Conservation (phyloP, 805 yeast genomes). For the Ogataea saltuana region DNA sequence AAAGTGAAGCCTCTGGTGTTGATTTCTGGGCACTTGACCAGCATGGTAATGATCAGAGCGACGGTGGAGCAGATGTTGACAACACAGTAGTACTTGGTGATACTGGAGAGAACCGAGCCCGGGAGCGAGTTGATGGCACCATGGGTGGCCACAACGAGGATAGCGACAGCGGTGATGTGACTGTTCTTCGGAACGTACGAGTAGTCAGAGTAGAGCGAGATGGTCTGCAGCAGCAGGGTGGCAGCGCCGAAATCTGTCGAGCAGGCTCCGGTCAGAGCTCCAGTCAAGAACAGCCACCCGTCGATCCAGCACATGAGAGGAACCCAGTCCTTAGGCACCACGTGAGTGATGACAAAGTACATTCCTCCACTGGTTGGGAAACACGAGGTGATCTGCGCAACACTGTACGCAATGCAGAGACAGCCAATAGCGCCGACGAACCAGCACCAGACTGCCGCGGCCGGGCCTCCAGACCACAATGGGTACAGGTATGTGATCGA, state of each 20-base stretch:
- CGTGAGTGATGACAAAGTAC: constrained; percentile 48
- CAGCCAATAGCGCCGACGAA: constrained; percentile 54
- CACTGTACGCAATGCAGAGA: constrained; percentile 52
- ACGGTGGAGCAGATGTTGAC: constrained; percentile 50
- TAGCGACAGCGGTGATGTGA: constrained; percentile 51
- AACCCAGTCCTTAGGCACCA: constrained; percentile 48
- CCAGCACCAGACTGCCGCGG: constrained; percentile 68
- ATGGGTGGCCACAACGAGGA: constrained; percentile 50
- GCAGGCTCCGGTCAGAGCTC: constrained; percentile 53
- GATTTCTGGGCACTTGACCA: constrained; percentile 52
- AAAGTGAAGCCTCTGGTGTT: constrained; percentile 49
- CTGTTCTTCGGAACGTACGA: constrained; percentile 43
- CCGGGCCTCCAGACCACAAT: constrained; percentile 56
- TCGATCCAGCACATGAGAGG: constrained; percentile 56
- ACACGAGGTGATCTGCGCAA: constrained; percentile 50
- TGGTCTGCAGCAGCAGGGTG: constrained; percentile 45
- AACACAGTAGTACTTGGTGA: constrained; percentile 53
- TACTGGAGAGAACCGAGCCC: constrained; percentile 49
- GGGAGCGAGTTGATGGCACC: constrained; percentile 53
- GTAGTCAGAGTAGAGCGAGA: constrained; percentile 40
- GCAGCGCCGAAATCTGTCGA: constrained; percentile 56
- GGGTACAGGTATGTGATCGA: constrained; percentile 54
- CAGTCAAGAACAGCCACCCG: constrained; percentile 51
- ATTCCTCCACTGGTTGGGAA: constrained; percentile 58
- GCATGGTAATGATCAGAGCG: constrained; percentile 52